phyloP scores from a whole-genome alignment of 2,329 filamentous ascomycete genomes.

The Fusarium haematococcum region DNA sequence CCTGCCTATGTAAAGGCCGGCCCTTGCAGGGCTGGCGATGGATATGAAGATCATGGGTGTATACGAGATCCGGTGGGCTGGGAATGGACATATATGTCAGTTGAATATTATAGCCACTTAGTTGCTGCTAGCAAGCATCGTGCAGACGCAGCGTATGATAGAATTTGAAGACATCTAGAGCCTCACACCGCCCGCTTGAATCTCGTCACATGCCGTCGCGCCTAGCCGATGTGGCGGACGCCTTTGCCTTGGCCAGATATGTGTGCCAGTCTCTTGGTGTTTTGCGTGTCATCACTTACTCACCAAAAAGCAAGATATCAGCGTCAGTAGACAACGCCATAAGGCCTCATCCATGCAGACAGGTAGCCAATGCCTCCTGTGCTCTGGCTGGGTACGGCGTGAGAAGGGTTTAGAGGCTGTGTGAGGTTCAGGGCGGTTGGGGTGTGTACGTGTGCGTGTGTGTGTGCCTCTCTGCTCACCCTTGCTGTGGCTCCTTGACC shows the following conservation, averaged over 20 bases:
- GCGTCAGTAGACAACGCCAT: conserved; percentile 10
- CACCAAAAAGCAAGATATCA: conserved; percentile 13
- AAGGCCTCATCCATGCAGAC: conserved; percentile 27
- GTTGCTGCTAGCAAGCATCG: conserved; percentile 16
- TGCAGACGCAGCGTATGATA: conserved; percentile 23
- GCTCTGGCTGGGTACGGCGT: conserved; percentile 9
- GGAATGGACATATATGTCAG: conserved; percentile 35
- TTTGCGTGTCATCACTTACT: conserved; percentile 8
- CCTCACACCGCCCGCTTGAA: neutral
- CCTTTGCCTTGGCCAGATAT: conserved; percentile 12
- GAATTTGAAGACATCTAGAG: conserved; percentile 7
- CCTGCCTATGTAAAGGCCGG: conserved; percentile 27
- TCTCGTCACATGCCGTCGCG: neutral
- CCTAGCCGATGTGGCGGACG: neutral
- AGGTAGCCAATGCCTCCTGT: conserved; percentile 12
- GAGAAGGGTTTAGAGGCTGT: conserved; percentile 36
- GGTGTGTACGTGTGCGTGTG: neutral
- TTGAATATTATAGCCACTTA: conserved; percentile 28
- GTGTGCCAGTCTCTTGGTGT: neutral
- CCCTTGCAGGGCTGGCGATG: conserved; percentile 27
- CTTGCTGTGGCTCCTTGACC: conserved; percentile 15
- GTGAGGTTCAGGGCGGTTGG: conserved; percentile 43
- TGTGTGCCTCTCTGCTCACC: conserved; percentile 14
- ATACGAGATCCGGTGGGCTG: conserved; percentile 38
- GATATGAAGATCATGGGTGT: conserved; percentile 34